These are phyloP conservation scores for Plenodomus biglobosus DNA, from an alignment of 2,329 filamentous ascomycete genomes.

Conservation along the genomic window DNA sequence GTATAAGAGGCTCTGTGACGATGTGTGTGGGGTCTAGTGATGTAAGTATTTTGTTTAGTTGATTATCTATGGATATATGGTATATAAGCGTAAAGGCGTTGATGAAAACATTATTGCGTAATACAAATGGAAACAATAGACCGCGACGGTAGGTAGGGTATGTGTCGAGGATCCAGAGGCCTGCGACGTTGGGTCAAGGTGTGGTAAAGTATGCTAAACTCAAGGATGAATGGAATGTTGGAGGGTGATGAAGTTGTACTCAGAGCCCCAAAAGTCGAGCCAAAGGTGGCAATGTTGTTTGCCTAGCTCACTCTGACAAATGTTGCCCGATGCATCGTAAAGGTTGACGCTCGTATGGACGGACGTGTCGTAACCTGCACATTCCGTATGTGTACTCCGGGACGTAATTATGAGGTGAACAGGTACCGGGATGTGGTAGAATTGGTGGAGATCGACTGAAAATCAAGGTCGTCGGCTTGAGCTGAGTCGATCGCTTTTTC, in stretches of 20 bases:
- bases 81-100: not conserved
- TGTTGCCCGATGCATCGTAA: not conserved
- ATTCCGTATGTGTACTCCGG: not conserved
- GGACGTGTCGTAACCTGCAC: not conserved
- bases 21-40: too few species aligned
- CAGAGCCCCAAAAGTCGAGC: not conserved
- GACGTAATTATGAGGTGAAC: not conserved
- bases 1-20: too few species aligned
- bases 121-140: not conserved
- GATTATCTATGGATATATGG: not conserved
- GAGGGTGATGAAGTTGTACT: not conserved
- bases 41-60: too few species aligned
- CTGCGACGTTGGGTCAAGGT: not conserved
- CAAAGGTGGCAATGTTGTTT: too few species aligned
- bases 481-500: not conserved
- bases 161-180: too few species aligned
- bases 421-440: not conserved
- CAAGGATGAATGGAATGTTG: not conserved
- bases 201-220: not conserved
- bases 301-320: too few species aligned
- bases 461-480: not conserved
- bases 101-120: constrained; percentile 1
- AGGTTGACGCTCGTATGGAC: not conserved
- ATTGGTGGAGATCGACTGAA: not conserved
- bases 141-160: not conserved